These are phyloP conservation scores for Corylus americana DNA, from an alignment of 306 rosid species.

Conservation along the genomic window DNA sequence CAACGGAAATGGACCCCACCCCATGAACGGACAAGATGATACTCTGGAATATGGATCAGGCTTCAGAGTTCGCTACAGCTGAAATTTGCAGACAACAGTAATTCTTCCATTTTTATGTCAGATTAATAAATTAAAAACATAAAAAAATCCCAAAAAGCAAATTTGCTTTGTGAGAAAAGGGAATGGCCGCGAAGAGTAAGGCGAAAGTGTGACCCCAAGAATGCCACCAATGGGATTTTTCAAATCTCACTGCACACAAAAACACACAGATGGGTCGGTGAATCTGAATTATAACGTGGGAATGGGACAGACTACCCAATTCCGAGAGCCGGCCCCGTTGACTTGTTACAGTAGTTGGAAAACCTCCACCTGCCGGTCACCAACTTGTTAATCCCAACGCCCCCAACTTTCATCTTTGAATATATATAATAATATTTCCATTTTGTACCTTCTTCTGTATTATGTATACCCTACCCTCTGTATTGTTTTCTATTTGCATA, in stretches of 20 bases:
- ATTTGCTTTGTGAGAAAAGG: conserved; percentile 36
- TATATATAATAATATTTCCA: conserved; percentile 29
- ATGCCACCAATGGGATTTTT: not conserved
- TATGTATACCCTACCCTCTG: not conserved
- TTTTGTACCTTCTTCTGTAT: conserved; percentile 12
- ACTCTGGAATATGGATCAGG: conserved; percentile 21
- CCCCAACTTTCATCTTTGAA: conserved; percentile 7
- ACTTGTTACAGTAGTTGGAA: conserved; percentile 43
- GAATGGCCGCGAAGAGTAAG: conserved; percentile 45
- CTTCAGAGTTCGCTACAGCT: conserved; percentile 30
- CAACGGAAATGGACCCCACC: conserved; percentile 63
- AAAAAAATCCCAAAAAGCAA: not conserved
- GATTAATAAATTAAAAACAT: too few relatives aligned
- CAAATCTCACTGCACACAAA: conserved; percentile 18
- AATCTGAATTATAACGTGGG: conserved; percentile 45
- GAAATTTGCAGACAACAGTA: conserved; percentile 34
- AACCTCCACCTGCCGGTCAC: conserved; percentile 76
- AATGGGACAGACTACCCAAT: conserved; percentile 45
- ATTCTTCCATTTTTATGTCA: too few relatives aligned
- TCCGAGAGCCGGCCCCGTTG: conserved; percentile 59
- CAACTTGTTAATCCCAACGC: conserved; percentile 40
- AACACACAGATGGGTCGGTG: conserved; percentile 53
- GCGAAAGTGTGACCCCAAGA: conserved; percentile 50
- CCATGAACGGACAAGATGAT: conserved; percentile 33
- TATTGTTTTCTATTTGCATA: conserved; percentile 11